Base-by-base conservation (phyloP, 495 filamentous ascomycete species). In the Trypethelium eluteriae region DNA sequence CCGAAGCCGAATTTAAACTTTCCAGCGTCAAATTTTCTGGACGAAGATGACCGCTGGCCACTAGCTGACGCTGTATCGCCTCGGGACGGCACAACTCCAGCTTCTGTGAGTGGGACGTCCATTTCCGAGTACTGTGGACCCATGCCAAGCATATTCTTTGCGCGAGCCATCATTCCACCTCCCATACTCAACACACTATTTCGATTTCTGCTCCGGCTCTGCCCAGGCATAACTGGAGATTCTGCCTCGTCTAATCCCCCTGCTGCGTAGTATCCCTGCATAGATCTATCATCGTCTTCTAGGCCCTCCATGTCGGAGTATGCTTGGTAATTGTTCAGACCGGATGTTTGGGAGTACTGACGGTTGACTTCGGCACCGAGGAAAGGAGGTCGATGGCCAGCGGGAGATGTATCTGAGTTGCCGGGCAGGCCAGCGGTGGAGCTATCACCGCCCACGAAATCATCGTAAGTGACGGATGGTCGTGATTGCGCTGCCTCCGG, bases 1-100 rank as follows among this genome's bases (percentile, higher is more conserved):
- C 92, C 91, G 74, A 98, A 92, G n/a, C 93, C 91, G 76, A 96
- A 97, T 78, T 90, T 97, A 83, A 98, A 93, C 64, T 85, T 90
- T 67, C 86, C 84, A 59, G 85, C 79, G 72, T 83, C 81, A 68
- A 87, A 85, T 71, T 81, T 87, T 79, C 86, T 90, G 38, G 76
- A 80, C 39, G 70, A 39, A 74, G 75, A 47, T 12, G 64, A 53
- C 34, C 14, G 64, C 78, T 39, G 75, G 10, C 25, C 74, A 25
- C 68, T 74, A 78, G 50, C 76, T 77, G 7, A 70, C 49, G 63
- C 70, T 12, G 66, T 75, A 57, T 79, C 77, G 49, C 73, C 62
- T 59, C 79, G 76, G 39, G 76, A 75, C 64, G 79, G 77, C 67
- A 81, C 77, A 44, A 81, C 82, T 50, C 89, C 83, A 25, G 88